Conservation (phyloP, 805 yeast genomes). For the Cyberlindnera bimundalis region DNA sequence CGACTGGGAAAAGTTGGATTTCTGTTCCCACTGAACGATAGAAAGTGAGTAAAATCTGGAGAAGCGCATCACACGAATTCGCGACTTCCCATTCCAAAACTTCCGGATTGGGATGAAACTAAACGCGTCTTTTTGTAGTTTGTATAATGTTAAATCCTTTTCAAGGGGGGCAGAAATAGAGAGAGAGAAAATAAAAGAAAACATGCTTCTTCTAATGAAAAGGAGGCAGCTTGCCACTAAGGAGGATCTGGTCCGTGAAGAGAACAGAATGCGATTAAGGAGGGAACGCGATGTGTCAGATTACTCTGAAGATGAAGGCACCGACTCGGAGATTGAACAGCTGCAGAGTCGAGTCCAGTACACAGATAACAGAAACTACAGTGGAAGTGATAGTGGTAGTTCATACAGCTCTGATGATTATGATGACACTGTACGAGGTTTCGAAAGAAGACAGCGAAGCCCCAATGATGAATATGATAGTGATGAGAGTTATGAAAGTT, state of each 20-base stretch:
- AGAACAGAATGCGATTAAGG: background rate
- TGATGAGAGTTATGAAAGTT: background rate
- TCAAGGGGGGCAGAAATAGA: background rate
- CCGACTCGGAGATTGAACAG: slow-evolving; percentile 5
- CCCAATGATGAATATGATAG: no score
- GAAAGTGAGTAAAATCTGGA: no score
- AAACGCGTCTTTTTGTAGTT: no score
- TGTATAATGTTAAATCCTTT: no score
- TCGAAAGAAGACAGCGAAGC: no score
- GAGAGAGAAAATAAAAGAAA: background rate
- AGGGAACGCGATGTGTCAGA: slow-evolving; percentile 1
- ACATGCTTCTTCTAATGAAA: slow-evolving; percentile 5
- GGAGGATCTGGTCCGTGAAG: slow-evolving; percentile 3
- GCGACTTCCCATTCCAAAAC: background rate
- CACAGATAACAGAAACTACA: background rate
- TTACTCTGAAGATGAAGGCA: slow-evolving; percentile 2
- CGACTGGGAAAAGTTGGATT: no score
- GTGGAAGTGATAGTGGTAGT: background rate
- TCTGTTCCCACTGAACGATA: no score
- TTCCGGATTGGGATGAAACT: background rate
- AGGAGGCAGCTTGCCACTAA: slow-evolving; percentile 2
- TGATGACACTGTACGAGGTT: background rate
- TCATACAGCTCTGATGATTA: background rate
- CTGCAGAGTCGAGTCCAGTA: slow-evolving; percentile 5
- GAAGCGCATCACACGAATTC: background rate